These are phyloP conservation scores for Arctium lappa DNA, from an alignment of 129 eudicot species.

Conservation along the genomic window DNA sequence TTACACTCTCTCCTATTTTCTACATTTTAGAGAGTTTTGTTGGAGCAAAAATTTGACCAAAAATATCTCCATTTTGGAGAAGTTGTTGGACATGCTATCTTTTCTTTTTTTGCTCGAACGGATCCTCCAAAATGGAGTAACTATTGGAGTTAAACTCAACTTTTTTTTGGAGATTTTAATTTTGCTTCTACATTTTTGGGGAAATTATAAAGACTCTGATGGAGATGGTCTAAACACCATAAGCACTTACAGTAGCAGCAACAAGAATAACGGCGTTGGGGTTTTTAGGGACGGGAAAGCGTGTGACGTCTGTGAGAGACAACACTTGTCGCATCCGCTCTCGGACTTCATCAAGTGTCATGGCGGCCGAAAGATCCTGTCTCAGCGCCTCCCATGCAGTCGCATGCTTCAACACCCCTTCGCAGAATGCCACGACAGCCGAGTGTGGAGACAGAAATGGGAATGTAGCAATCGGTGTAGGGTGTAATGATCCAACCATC, in stretches of 20 bases:
- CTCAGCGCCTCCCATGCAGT: slow-evolving; percentile 95
- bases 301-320: slow-evolving; percentile 94
- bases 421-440: slow-evolving; percentile 95
- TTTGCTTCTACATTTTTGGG: neutral
- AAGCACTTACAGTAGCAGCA: slow-evolving; percentile 85
- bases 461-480: slow-evolving; percentile 85
- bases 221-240: neutral
- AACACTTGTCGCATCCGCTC: slow-evolving; percentile 77
- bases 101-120: neutral
- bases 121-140: neutral
- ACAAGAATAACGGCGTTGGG: slow-evolving; percentile 85
- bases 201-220: neutral
- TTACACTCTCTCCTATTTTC: no score
- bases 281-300: slow-evolving; percentile 83
- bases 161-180: neutral
- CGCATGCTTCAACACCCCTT: slow-evolving; percentile 80
- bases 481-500: slow-evolving; percentile 97
- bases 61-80: no score
- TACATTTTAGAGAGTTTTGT: no score
- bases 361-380: slow-evolving; percentile 56
- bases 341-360: slow-evolving; percentile 83
- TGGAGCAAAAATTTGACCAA: no score
- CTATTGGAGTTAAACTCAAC: neutral
- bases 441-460: slow-evolving; percentile 97
- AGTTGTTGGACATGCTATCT: no score